Percentiles rank a stretch among this genome's conserved stretches.
Conservation (phyloP, 2,329 filamentous ascomycete genomes). For the Monilinia fructicola region DNA sequence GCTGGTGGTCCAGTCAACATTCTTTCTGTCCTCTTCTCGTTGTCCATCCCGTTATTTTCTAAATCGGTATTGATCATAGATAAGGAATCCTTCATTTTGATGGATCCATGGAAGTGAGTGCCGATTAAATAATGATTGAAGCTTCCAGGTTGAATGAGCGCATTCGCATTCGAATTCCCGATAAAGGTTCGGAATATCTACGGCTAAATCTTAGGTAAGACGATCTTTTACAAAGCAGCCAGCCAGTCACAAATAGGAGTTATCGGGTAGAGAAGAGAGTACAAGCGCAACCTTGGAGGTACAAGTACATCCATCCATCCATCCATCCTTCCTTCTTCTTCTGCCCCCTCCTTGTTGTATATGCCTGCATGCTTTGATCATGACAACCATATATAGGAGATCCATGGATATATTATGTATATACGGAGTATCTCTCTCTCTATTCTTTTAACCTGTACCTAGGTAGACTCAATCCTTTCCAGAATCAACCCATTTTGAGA, state of each 20-base stretch:
- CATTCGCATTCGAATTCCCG: too few relatives aligned
- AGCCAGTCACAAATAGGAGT: constrained; percentile 4
- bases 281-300: too few relatives aligned
- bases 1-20: constrained; percentile 27
- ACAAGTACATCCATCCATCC: neutral
- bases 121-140: neutral
- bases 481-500: neutral
- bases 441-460: neutral
- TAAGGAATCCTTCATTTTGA: constrained; percentile 26
- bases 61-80: constrained; percentile 23
- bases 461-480: neutral
- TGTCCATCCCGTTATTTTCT: constrained; percentile 27
- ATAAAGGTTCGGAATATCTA: constrained; percentile 8
- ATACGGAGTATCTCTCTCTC: too few relatives aligned
- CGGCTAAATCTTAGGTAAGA: neutral
- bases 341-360: too few relatives aligned
- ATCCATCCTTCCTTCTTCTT: neutral
- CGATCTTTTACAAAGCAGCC: neutral
- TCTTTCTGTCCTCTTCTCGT: constrained; percentile 27
- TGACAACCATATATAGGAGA: neutral
- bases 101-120: constrained; percentile 20
- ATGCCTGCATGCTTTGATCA: neutral
- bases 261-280: neutral
- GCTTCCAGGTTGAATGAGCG: neutral
- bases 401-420: too few relatives aligned